phyloP scores from a whole-genome alignment of 73 alveolate species.

The Paramecium sonneborni region DNA sequence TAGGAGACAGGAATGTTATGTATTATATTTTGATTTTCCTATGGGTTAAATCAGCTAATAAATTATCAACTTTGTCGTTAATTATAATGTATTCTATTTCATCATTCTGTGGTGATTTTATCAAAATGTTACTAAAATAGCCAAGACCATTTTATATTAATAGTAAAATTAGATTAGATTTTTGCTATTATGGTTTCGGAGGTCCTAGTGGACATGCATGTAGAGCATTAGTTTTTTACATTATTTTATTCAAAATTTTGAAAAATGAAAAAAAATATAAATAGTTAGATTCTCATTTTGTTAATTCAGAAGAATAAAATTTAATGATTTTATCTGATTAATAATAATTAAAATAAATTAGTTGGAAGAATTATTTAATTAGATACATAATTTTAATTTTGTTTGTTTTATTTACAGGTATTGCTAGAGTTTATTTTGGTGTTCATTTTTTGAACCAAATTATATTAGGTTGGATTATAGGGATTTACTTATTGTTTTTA shows the following conservation, averaged over 20 bases:
- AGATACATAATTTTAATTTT: background rate
- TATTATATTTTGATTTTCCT: background rate
- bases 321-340: background rate
- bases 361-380: background rate
- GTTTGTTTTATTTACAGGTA: background rate
- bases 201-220: conserved; percentile 50
- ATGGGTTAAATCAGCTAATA: background rate
- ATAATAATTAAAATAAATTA: background rate
- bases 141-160: conserved; percentile 26
- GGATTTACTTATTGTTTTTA: background rate
- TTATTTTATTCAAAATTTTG: background rate
- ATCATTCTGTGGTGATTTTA: background rate
- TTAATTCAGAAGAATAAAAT: background rate
- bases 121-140: background rate
- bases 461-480: conserved; percentile 53
- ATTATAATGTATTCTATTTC: conserved; percentile 34
- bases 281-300: background rate
- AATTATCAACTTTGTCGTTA: background rate
- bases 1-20: background rate
- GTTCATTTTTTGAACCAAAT: conserved; percentile 55
- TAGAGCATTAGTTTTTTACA: conserved; percentile 19
- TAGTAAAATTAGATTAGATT: background rate
- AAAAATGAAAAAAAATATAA: background rate
- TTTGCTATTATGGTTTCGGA: conserved; percentile 28
- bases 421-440: conserved; percentile 52